Evolutionary conservation across 148 eudicot genomes (phyloP), one percentile per base, ranked within the genome.

Genomic region (Hydrangea macrophylla): DNA sequence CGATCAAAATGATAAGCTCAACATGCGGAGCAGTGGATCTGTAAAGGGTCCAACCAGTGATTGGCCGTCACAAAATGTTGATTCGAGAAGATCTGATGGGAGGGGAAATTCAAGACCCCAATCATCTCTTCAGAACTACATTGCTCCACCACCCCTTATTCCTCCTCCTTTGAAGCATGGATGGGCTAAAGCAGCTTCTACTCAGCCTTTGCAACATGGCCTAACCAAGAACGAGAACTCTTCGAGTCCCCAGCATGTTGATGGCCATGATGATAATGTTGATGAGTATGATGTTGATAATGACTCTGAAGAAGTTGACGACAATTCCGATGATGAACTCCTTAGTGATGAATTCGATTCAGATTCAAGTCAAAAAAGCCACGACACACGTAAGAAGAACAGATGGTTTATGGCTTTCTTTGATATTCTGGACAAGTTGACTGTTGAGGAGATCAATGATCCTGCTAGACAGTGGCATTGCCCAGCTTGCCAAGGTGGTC

Each of bases 401-500:
- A 69, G 60, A 24, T 75, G 80, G 92, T 71, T 92, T 40, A 83
- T 72, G 70, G 57, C 23, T 0, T 81, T 85, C 53, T 89, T 92
- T 60, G 72, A 77, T 0, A 70, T 22, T 7, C 28, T 92, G 60
- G 97, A 85, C 39, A 42, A 62, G 28, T 26, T 92, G 57, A 77
- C 82, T 9, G 60, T 80, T 7, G 78, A 83, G 6, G 80, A 89
- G 67, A 82, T 92, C 13, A 84, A 76, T 74, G 88, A 80, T 0
- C 80, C 88, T 17, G 77, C 79, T 15, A 79, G 86, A 65, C 85
- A 81, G 78, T 83, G 96, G 92, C 97, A 89, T 68, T 92, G 97
- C 70, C 92, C 97, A 22, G 97, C 92, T 9, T 92, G 97, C 65
- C 76, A 85, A 73, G 78, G 75, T 30, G 96, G 96, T 17, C 97